Evolutionary conservation across 116 monocot species (phyloP).

Genomic region (Papilionanthe hybrid): DNA sequence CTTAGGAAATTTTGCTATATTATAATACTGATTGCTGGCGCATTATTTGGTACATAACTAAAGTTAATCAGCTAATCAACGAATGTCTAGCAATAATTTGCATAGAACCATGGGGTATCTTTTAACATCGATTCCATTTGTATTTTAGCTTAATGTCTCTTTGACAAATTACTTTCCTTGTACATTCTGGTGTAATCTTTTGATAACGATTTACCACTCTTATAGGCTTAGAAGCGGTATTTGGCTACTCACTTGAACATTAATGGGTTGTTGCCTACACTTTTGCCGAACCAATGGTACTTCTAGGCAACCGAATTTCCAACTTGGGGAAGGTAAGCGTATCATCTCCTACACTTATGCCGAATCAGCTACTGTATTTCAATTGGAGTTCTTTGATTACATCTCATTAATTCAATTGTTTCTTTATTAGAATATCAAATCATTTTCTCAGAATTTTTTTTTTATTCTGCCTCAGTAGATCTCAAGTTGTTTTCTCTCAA

Average conservation of each 20-base stretch:
- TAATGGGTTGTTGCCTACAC: constrained; percentile 6
- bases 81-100: background rate
- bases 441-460: background rate
- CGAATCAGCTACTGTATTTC: background rate
- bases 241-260: background rate
- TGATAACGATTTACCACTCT: background rate
- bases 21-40: background rate
- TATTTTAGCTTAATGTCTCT: background rate
- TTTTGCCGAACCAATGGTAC: background rate
- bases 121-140: background rate
- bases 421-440: background rate
- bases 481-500: constrained; percentile 47
- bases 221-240: background rate
- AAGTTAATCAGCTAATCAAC: background rate
- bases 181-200: background rate
- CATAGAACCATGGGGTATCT: background rate
- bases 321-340: background rate
- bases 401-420: background rate
- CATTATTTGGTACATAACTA: background rate
- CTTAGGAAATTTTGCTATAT: background rate
- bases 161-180: background rate
- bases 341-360: background rate
- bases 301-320: background rate
- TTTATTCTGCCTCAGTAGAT: constrained; percentile 16
- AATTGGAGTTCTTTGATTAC: background rate